Conservation (phyloP, 2,329 filamentous ascomycete species). For the Beauveria sp. region DNA sequence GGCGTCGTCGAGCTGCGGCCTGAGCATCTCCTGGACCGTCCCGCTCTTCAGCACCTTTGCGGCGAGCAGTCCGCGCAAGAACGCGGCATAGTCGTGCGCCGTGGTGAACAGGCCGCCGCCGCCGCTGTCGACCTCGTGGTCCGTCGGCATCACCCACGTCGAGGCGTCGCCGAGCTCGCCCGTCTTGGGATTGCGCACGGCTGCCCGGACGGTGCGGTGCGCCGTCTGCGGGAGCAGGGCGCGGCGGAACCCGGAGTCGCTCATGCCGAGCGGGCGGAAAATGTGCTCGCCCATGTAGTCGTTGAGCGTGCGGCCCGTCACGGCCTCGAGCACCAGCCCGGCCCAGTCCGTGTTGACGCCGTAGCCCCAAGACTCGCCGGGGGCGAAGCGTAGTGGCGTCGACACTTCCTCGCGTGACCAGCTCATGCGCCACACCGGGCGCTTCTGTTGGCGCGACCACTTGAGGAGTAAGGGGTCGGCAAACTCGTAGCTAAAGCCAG, state of each 20-base stretch:
- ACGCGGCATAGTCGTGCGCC: conserved; percentile 23
- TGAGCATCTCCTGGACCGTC: conserved; percentile 21
- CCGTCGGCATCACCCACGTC: conserved; percentile 12
- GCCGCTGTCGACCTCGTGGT: conserved; percentile 24
- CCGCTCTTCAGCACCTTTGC: conserved; percentile 15
- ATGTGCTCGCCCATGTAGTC: conserved; percentile 19
- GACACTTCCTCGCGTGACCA: conserved; percentile 23
- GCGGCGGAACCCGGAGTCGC: conserved; percentile 19
- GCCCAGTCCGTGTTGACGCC: conserved; percentile 32
- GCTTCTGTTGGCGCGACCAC: conserved; percentile 25
- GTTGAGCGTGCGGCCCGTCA: conserved; percentile 22
- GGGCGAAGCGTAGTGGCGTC: conserved; percentile 28
- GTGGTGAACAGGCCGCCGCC: conserved; percentile 27
- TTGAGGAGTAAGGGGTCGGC: conserved; percentile 23
- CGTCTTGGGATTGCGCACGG: conserved; percentile 2
- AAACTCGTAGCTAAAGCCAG: conserved; percentile 31
- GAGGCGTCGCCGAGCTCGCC: conserved; percentile 1
- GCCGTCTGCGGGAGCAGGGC: conserved; percentile 7
- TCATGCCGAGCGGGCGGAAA: conserved; percentile 20
- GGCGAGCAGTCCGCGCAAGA: conserved; percentile 20
- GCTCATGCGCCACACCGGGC: conserved; percentile 17
- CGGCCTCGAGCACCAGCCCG: conserved; percentile 27
- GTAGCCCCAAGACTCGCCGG: conserved; percentile 35
- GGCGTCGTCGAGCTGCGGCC: conserved; percentile 25
- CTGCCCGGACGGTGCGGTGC: conserved; percentile 5